Evolutionary conservation across 176 grass and related monocot genomes (phyloP).

Genomic region (Carex parvula): DNA sequence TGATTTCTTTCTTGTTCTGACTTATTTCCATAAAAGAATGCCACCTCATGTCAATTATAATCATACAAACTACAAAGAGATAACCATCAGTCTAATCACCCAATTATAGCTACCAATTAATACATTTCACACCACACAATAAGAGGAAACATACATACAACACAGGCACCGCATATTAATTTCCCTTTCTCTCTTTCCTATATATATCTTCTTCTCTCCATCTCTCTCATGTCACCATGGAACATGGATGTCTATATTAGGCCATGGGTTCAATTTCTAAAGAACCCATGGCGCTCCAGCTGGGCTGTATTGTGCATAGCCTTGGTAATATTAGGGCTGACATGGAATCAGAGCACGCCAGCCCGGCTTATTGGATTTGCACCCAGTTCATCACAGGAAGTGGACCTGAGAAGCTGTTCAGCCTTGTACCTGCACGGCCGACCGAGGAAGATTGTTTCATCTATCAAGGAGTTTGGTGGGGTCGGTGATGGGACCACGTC

Average conservation of each 20-base stretch:
- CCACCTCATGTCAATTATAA: not conserved
- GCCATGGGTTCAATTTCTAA: conserved; percentile 26
- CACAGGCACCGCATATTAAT: not conserved
- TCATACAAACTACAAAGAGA: not conserved
- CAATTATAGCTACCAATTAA: not conserved
- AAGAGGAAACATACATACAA: not conserved
- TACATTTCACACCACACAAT: not conserved
- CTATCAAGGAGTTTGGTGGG: conserved; percentile 66
- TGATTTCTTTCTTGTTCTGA: not conserved
- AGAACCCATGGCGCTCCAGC: conserved; percentile 11
- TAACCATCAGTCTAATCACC: not conserved
- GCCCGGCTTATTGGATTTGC: not conserved
- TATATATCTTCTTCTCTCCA: conserved; percentile 1
- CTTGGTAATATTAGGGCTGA: conserved; percentile 10
- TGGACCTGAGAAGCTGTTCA: conserved; percentile 30
- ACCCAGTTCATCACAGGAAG: not conserved
- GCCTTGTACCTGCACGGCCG: conserved; percentile 41
- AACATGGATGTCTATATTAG: conserved; percentile 22
- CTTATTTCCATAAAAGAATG: not conserved
- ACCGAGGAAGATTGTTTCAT: conserved; percentile 43
- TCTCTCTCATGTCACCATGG: conserved; percentile 25
- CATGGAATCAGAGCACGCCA: conserved; percentile 24
- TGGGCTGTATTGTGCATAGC: conserved; percentile 23
- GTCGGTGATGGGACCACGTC: conserved; percentile 67
- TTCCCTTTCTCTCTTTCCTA: not conserved